A percentile compares a stretch with the other conserved stretches of the same genome.
phyloP scores from a whole-genome alignment of 805 yeast genomes.

The Torulaspora microellipsoides region DNA sequence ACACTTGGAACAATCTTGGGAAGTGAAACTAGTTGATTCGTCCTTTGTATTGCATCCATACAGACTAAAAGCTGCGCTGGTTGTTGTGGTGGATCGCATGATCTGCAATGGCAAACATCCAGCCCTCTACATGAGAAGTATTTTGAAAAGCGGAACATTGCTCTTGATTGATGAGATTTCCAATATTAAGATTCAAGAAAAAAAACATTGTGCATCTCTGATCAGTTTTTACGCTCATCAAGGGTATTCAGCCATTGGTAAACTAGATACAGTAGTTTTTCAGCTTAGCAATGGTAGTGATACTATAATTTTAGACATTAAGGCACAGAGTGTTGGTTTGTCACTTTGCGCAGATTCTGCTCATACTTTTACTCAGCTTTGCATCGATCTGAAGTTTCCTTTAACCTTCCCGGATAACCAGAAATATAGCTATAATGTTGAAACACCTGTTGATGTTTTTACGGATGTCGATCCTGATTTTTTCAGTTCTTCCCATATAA shows the following conservation, averaged over 20 bases:
- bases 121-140: conserved; percentile 37
- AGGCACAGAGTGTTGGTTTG: conserved; percentile 44
- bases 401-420: conserved; percentile 54
- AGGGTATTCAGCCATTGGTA: conserved; percentile 28
- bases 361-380: conserved; percentile 60
- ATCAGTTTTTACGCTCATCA: conserved; percentile 19
- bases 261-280: conserved; percentile 14
- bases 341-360: conserved; percentile 82
- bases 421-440: conserved; percentile 43
- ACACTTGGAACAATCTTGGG: conserved; percentile 5
- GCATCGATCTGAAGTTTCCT: conserved; percentile 70
- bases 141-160: conserved; percentile 47
- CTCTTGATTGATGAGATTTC: conserved; percentile 60
- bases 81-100: conserved; percentile 50
- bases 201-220: conserved; percentile 13
- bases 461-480: conserved; percentile 36
- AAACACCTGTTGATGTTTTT: conserved; percentile 37
- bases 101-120: conserved; percentile 41
- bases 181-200: conserved; percentile 29
- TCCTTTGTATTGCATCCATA: conserved; percentile 62
- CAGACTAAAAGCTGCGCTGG: conserved; percentile 50
- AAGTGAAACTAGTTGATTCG: conserved; percentile 44
- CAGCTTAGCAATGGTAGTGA: conserved; percentile 19
- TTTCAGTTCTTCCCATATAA: conserved; percentile 17
- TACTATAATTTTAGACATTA: conserved; percentile 42